These are phyloP conservation scores for Leptographium radiaticola DNA, from an alignment of 2,329 filamentous ascomycete genomes.

Conservation along the genomic window DNA sequence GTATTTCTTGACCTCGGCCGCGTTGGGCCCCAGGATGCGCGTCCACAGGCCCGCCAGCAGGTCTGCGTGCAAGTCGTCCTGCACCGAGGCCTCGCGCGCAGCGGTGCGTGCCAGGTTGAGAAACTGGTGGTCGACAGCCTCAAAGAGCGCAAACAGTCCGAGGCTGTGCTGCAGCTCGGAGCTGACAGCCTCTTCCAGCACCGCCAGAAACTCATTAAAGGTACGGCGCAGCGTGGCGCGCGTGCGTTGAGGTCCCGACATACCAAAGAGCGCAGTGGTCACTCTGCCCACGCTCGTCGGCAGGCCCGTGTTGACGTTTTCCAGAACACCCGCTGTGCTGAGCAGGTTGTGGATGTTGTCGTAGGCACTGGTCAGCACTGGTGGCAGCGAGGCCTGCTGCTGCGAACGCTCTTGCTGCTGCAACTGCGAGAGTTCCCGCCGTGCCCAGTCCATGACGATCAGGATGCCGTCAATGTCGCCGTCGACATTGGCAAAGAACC, in stretches of 20 bases:
- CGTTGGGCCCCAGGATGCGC: slow-evolving; percentile 64
- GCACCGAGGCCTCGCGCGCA: slow-evolving; percentile 66
- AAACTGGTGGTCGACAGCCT: slow-evolving; percentile 82
- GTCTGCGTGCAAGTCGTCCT: slow-evolving; percentile 64
- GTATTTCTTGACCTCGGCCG: slow-evolving; percentile 69
- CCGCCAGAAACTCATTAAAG: slow-evolving; percentile 74
- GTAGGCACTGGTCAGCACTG: slow-evolving; percentile 56
- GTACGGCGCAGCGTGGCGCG: slow-evolving; percentile 71
- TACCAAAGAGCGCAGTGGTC: slow-evolving; percentile 63
- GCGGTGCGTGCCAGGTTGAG: slow-evolving; percentile 76
- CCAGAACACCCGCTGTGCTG: slow-evolving; percentile 47
- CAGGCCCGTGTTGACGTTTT: slow-evolving; percentile 34
- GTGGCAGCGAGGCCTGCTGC: slow-evolving; percentile 26
- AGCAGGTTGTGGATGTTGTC: slow-evolving; percentile 75
- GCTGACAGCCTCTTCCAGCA: slow-evolving; percentile 80
- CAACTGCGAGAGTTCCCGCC: slow-evolving; percentile 65
- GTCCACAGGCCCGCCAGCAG: slow-evolving; percentile 78
- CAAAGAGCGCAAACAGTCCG: slow-evolving; percentile 77
- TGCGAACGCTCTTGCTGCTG: slow-evolving; percentile 30
- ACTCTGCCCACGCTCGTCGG: slow-evolving; percentile 58
- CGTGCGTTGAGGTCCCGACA: slow-evolving; percentile 68
- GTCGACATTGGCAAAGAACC: slow-evolving; percentile 88
- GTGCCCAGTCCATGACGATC: slow-evolving; percentile 93
- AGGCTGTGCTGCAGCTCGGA: slow-evolving; percentile 71
- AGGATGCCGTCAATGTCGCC: slow-evolving; percentile 86